These are phyloP conservation scores for Pythium catenulatum DNA, from an alignment of 352 stramenopile species.

Conservation along the genomic window DNA sequence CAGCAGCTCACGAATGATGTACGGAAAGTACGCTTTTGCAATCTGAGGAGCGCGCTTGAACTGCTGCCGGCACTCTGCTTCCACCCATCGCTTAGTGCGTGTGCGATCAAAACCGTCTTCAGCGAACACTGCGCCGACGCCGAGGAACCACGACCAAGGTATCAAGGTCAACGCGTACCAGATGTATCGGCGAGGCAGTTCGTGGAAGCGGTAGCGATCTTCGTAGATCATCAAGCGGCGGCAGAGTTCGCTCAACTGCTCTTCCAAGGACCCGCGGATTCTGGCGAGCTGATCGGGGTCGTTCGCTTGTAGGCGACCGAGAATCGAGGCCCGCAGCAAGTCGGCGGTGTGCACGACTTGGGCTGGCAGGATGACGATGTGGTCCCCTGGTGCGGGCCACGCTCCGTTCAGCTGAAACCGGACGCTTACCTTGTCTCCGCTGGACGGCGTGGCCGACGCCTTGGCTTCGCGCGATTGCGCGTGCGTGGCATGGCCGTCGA, in stretches of 20 bases:
- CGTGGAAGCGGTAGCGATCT: too few relatives aligned
- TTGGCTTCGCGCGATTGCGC: background rate
- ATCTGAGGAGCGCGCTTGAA: conserved; percentile 56
- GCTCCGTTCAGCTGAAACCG: conserved; percentile 63
- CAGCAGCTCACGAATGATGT: conserved; percentile 76
- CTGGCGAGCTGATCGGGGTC: conserved; percentile 62
- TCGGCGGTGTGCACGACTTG: conserved; percentile 73
- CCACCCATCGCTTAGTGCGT: too few relatives aligned
- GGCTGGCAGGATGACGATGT: conserved; percentile 71
- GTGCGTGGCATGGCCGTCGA: background rate
- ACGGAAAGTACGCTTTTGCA: conserved; percentile 65
- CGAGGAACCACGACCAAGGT: conserved; percentile 33
- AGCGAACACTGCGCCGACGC: conserved; percentile 4
- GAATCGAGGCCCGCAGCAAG: conserved; percentile 69
- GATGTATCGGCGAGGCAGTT: conserved; percentile 48
- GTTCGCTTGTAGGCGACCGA: conserved; percentile 74
- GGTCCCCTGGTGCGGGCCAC: conserved; percentile 50
- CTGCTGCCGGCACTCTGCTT: conserved; percentile 70
- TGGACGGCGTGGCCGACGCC: conserved; percentile 22
- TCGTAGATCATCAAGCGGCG: conserved; percentile 56
- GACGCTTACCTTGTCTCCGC: conserved; percentile 60
- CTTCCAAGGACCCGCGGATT: conserved; percentile 62
- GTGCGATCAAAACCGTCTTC: too few relatives aligned
- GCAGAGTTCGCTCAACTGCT: conserved; percentile 67
- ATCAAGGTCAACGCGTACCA: too few relatives aligned